phyloP scores from a whole-genome alignment of 495 filamentous ascomycete genomes.

The Elasticomyces elasticus region DNA sequence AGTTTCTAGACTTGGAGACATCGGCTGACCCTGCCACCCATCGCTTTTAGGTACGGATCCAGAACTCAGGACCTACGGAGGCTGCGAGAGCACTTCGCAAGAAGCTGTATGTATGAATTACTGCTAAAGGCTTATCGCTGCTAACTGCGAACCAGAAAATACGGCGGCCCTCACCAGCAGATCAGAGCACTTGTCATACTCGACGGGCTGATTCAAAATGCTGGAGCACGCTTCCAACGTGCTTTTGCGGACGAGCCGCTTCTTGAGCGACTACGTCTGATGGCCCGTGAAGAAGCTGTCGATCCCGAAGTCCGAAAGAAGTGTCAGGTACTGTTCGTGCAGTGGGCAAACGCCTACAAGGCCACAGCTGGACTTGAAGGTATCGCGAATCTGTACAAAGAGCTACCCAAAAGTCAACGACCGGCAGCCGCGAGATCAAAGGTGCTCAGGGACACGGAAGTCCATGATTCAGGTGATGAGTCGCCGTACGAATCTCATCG shows the following conservation, averaged over 20 bases:
- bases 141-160: conserved; percentile 51
- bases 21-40: no score
- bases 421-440: conserved; percentile 62
- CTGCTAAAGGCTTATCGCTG: not conserved
- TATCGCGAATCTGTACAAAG: conserved; percentile 71
- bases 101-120: conserved; percentile 59
- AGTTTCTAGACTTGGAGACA: no score
- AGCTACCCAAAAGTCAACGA: conserved; percentile 58
- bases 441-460: conserved; percentile 65
- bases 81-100: conserved; percentile 88
- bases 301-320: conserved; percentile 79
- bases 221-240: conserved; percentile 77
- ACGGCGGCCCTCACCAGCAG: conserved; percentile 85
- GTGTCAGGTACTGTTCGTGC: conserved; percentile 71
- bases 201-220: conserved; percentile 91
- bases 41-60: no score
- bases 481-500: not conserved
- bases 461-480: conserved; percentile 43
- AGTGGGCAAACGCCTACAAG: conserved; percentile 81
- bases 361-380: conserved; percentile 68
- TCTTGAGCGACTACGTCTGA: conserved; percentile 81
- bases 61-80: conserved; percentile 78
- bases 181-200: conserved; percentile 82
- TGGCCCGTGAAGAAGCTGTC: conserved; percentile 73
- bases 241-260: conserved; percentile 86